Conservation (phyloP, 2,329 filamentous ascomycete species). For the Aureobasidium sp. region DNA sequence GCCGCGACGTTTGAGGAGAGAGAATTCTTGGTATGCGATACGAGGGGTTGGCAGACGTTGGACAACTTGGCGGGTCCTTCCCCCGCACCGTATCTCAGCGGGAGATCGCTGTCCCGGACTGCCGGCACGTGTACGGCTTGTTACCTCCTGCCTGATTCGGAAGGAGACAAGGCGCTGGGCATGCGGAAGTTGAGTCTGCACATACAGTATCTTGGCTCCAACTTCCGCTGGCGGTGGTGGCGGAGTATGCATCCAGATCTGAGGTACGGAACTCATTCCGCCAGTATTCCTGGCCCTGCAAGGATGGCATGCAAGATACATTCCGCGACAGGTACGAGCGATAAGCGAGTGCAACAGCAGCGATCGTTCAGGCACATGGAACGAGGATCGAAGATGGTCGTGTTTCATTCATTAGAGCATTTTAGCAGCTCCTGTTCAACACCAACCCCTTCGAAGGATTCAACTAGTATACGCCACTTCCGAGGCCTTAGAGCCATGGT, state of each 20-base stretch:
- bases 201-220: neutral
- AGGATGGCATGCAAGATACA: no score
- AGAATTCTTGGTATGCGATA: neutral
- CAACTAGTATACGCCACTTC: no score
- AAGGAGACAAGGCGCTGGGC: constrained; percentile 2
- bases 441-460: no score
- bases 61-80: neutral
- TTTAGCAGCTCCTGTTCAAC: no score
- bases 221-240: neutral
- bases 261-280: no score
- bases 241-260: neutral
- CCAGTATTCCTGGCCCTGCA: no score
- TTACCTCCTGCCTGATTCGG: neutral
- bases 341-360: no score
- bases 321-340: no score
- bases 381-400: no score
- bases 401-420: no score
- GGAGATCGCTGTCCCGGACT: neutral
- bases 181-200: neutral
- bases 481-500: no score
- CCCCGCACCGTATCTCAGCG: neutral
- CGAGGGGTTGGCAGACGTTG: neutral
- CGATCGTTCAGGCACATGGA: no score
- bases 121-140: neutral
- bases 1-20: neutral